Evolutionary conservation across 192 early-diverging fungal genomes (phyloP).

Genomic region (Entomortierella parvispora): DNA sequence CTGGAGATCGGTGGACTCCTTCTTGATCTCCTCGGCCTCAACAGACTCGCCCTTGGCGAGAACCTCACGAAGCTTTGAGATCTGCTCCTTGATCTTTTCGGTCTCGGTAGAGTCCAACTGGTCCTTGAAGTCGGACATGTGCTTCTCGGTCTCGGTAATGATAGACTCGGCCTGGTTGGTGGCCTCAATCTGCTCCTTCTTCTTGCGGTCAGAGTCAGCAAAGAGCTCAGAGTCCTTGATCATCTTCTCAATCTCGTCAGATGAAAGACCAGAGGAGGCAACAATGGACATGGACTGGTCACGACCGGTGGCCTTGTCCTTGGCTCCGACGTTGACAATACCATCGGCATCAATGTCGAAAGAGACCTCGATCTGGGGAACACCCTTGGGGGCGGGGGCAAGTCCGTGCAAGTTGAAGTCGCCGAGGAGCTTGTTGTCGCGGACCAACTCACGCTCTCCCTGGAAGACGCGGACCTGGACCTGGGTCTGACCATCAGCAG

Average conservation of each 20-base stretch:
- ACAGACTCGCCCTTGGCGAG: constrained; percentile 71
- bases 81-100: constrained; percentile 86
- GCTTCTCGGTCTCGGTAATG: constrained; percentile 93
- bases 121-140: constrained; percentile 96
- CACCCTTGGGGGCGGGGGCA: constrained; percentile 92
- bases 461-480: constrained; percentile 97
- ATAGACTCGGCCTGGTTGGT: constrained; percentile 92
- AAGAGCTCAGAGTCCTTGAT: constrained; percentile 87
- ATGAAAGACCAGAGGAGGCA: constrained; percentile 88
- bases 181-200: constrained; percentile 95
- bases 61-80: constrained; percentile 83
- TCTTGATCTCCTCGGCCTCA: constrained; percentile 87
- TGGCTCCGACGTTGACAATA: constrained; percentile 95
- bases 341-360: constrained; percentile 99
- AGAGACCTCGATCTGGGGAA: constrained; percentile 95
- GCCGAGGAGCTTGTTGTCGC: constrained; percentile 97
- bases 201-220: constrained; percentile 92
- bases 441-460: constrained; percentile 94
- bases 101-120: constrained; percentile 89
- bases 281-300: constrained; percentile 96
- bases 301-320: constrained; percentile 92
- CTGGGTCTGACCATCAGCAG: constrained; percentile 94
- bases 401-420: constrained; percentile 89
- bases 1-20: constrained; percentile 88
- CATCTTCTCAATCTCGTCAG: constrained; percentile 96